A percentile compares a stretch with the other conserved stretches of the same genome.
Evolutionary conservation across 176 grass and related monocot genomes (phyloP).

Genomic region (Musa troglodytarum): DNA sequence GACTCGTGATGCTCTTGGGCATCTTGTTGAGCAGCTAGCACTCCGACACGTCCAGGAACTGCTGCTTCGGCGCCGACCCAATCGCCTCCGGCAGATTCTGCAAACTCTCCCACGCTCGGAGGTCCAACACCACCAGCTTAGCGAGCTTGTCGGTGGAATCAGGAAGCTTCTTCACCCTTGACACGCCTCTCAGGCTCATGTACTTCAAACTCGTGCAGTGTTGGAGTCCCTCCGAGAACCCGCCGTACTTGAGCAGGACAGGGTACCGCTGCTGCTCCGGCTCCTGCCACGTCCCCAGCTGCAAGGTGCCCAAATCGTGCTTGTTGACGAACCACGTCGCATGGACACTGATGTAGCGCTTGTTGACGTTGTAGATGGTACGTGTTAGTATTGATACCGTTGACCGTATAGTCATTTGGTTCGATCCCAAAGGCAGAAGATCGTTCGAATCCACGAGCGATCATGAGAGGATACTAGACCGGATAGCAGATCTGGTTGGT

Average conservation of each 20-base stretch:
- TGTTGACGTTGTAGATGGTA: no score
- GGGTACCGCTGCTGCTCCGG: no score
- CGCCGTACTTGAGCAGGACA: background rate
- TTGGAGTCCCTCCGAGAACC: slow-evolving; percentile 3
- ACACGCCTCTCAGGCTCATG: slow-evolving; percentile 34
- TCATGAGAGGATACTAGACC: no score
- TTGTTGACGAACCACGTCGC: slow-evolving; percentile 2
- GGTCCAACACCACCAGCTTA: slow-evolving; percentile 51
- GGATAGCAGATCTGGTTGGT: no score
- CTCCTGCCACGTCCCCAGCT: slow-evolving; percentile 25
- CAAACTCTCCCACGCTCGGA: slow-evolving; percentile 76
- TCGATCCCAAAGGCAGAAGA: no score
- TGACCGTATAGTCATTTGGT: no score
- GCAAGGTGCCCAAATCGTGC: slow-evolving; percentile 9
- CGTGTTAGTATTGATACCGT: no score
- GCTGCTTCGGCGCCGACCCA: slow-evolving; percentile 28
- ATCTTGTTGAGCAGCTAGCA: slow-evolving; percentile 67
- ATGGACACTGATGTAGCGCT: no score
- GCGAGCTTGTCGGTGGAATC: slow-evolving; percentile 32
- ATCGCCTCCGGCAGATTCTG: slow-evolving; percentile 36
- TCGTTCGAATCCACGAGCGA: no score
- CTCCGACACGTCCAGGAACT: slow-evolving; percentile 64
- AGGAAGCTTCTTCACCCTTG: slow-evolving; percentile 31
- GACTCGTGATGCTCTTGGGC: slow-evolving; percentile 33
- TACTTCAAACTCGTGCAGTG: background rate